Evolutionary conservation across 1,284 basidiomycete genomes (phyloP), one percentile per base, ranked within the genome.

Genomic region (Meira miltonrushii): DNA sequence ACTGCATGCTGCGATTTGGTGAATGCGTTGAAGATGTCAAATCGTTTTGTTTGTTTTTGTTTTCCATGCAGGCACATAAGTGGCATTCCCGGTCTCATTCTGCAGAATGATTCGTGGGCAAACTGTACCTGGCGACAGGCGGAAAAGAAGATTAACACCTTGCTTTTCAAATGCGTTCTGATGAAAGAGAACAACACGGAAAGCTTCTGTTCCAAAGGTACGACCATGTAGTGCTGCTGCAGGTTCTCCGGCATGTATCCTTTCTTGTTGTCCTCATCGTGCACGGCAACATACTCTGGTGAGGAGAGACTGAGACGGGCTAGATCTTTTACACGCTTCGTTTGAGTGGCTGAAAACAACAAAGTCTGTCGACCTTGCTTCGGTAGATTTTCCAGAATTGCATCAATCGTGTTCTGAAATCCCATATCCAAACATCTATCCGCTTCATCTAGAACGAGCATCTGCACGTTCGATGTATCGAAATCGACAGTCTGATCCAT

Each of bases 401-500:
- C 94, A 39, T 92, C 87, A 2, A 97, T 82, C 0, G 92, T 92
- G 38, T 87, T 86, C 9, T 88, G 83, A 80, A 97, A 97, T 13
- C 93, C 94, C 88, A 97, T 90, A 78, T 97, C 94, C 25, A 97
- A 85, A 55, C 96, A 91, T 37, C 94, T 86, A 77, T 98, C 93
- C 1, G 93, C 93, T 82, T 98, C 93, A 75, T 98, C 93, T 17
- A 98, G 86, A 1, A 97, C 92, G n/a, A 98, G 85, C 19, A 95
- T 78, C 78, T 97, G 92, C 25, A 98, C 80, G 71, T 92, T 90
- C 66, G 89, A 87, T 39, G 87, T 86, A 62, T 94, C 92, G 70
- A 98, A 96, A 1, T 92, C 92, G 52, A 92, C 85, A 0, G 95
- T 97, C 80, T 97, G 92, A 77, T 98, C 95, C 87, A 98, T 89